Conservation (phyloP, 768 basidiomycete species). For the Amanita jacksonii region DNA sequence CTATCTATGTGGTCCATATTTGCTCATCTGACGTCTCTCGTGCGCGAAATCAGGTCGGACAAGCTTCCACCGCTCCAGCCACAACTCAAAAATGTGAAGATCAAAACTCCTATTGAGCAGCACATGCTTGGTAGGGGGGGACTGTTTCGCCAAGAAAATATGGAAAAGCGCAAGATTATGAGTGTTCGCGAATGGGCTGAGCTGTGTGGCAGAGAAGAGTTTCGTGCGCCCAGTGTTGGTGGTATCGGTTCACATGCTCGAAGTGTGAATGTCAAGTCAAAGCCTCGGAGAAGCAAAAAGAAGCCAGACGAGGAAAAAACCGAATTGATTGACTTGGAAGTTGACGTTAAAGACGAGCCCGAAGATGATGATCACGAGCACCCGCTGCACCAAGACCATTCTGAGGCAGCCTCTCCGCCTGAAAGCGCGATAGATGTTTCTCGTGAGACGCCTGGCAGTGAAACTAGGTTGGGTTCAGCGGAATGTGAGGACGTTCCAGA, state of each 20-base stretch:
- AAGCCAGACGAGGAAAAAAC: conserved; percentile 27
- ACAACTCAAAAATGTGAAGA: conserved; percentile 67
- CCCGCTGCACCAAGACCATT: conserved; percentile 16
- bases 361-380: conserved; percentile 27
- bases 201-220: conserved; percentile 60
- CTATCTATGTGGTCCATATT: conserved; percentile 10
- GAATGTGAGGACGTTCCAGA: conserved; percentile 13
- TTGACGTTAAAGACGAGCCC: conserved; percentile 40
- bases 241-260: conserved; percentile 52
- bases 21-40: conserved; percentile 18
- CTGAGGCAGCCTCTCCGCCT: conserved; percentile 29
- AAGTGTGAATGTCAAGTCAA: conserved; percentile 24
- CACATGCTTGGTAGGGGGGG: conserved; percentile 83
- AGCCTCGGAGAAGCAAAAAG: conserved; percentile 32
- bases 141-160: conserved; percentile 82
- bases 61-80: conserved; percentile 61
- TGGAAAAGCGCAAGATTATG: conserved; percentile 78
- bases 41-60: conserved; percentile 40
- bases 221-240: conserved; percentile 61
- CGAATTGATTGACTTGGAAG: conserved; percentile 28
- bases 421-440: conserved; percentile 23
- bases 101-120: conserved; percentile 89
- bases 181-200: conserved; percentile 87
- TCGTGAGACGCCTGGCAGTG: conserved; percentile 20
- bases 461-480: conserved; percentile 10